Percentiles rank a stretch among this genome's conserved stretches.
phyloP scores from a whole-genome alignment of 2,329 filamentous ascomycete genomes.

The Diaporthe nobilis region DNA sequence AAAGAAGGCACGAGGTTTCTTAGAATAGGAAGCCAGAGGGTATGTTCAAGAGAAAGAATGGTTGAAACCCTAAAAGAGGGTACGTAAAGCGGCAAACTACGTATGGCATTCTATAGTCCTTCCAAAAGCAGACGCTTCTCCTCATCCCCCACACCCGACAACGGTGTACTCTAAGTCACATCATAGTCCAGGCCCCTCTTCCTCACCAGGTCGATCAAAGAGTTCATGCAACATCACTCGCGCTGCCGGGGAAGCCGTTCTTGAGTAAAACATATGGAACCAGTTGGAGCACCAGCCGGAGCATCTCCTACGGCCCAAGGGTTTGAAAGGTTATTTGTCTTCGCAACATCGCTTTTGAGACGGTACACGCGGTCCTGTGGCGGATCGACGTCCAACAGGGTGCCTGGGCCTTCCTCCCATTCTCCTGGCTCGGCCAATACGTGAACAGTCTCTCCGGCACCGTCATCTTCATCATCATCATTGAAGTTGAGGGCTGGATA shows the following conservation, averaged over 20 bases:
- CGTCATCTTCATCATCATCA: neutral
- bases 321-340: slow-evolving; percentile 10
- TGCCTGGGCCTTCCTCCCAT: slow-evolving; percentile 16
- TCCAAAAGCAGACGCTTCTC: too few relatives aligned
- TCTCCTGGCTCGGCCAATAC: slow-evolving; percentile 14
- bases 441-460: neutral
- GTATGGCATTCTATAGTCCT: too few relatives aligned
- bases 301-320: slow-evolving; percentile 14
- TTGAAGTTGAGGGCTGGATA: slow-evolving; percentile 10
- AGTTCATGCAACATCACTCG: neutral
- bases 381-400: slow-evolving; percentile 5
- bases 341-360: slow-evolving; percentile 10
- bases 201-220: neutral
- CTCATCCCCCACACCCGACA: too few relatives aligned
- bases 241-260: neutral
- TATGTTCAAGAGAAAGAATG: too few relatives aligned
- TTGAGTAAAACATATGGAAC: slow-evolving; percentile 12
- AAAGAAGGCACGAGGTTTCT: too few relatives aligned
- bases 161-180: neutral
- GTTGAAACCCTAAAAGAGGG: too few relatives aligned
- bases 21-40: too few relatives aligned
- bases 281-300: neutral
- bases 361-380: slow-evolving; percentile 17
- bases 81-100: too few relatives aligned
- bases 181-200: neutral